These are phyloP conservation scores for Lumnitzera racemosa DNA, from an alignment of 345 rosid genomes.

Conservation along the genomic window DNA sequence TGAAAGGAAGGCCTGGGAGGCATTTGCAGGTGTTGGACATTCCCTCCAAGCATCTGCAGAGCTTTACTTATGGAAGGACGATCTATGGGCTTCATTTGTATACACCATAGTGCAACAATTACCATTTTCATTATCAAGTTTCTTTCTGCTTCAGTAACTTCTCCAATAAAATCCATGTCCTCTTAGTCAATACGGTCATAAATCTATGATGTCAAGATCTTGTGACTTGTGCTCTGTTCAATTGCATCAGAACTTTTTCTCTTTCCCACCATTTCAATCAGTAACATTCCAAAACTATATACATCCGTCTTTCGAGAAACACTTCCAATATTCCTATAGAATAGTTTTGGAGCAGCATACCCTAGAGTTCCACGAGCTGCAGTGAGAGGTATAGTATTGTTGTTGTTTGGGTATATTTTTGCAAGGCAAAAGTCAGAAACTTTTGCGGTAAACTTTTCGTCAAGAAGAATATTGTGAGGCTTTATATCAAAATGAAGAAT, in stretches of 20 bases:
- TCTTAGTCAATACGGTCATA: background rate
- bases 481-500: too few relatives aligned
- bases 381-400: background rate
- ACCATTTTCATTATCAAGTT: conserved; percentile 2
- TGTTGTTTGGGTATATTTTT: too few relatives aligned
- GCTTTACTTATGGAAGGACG: conserved; percentile 9
- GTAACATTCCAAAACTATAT: conserved; percentile 15
- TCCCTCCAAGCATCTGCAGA: conserved; percentile 8
- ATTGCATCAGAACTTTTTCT: conserved; percentile 1
- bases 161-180: background rate
- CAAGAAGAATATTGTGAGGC: conserved; percentile 4
- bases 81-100: conserved; percentile 5
- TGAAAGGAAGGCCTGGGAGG: conserved; percentile 8
- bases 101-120: conserved; percentile 10
- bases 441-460: background rate
- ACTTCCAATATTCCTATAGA: too few relatives aligned
- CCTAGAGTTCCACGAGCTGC: too few relatives aligned
- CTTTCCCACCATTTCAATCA: conserved; percentile 10
- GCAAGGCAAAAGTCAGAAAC: too few relatives aligned
- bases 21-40: background rate
- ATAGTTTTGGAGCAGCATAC: too few relatives aligned
- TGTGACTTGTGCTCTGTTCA: background rate
- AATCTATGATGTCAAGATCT: conserved; percentile 4
- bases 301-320: background rate
- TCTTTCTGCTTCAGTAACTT: background rate